A percentile compares a stretch with the other conserved stretches of the same genome.
These are phyloP conservation scores for Suillus luteus DNA, from an alignment of 768 basidiomycete genomes.

Conservation along the genomic window DNA sequence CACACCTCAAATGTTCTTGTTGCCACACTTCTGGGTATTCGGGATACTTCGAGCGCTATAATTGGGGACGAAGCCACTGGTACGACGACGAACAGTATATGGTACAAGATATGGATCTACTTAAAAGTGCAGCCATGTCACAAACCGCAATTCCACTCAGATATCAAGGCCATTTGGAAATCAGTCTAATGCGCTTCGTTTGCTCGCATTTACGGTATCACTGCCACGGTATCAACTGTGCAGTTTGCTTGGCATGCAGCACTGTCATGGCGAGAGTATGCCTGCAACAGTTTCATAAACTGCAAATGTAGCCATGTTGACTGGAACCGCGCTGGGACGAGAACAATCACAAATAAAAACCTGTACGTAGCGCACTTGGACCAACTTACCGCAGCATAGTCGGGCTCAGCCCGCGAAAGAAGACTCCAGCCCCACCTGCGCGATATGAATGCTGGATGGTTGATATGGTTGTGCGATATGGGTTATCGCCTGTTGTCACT, in stretches of 20 bases:
- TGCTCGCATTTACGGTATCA: background rate
- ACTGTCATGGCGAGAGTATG: constrained; percentile 27
- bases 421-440: constrained; percentile 65
- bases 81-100: background rate
- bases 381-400: constrained; percentile 69
- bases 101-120: background rate
- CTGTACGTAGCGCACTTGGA: background rate
- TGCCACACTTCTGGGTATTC: background rate
- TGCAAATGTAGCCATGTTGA: constrained; percentile 83
- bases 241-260: background rate
- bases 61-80: background rate
- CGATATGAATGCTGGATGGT: constrained; percentile 63
- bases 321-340: constrained; percentile 65
- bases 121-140: background rate
- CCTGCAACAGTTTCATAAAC: constrained; percentile 67
- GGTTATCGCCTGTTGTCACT: constrained; percentile 36
- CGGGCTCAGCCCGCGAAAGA: constrained; percentile 76
- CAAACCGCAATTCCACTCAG: background rate
- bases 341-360: constrained; percentile 10
- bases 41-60: background rate
- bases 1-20: background rate
- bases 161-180: background rate
- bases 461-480: constrained; percentile 59
- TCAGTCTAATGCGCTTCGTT: background rate
- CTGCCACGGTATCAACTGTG: background rate